Conservation (phyloP, 257 asterid species). For the Fraxinus anomala region DNA sequence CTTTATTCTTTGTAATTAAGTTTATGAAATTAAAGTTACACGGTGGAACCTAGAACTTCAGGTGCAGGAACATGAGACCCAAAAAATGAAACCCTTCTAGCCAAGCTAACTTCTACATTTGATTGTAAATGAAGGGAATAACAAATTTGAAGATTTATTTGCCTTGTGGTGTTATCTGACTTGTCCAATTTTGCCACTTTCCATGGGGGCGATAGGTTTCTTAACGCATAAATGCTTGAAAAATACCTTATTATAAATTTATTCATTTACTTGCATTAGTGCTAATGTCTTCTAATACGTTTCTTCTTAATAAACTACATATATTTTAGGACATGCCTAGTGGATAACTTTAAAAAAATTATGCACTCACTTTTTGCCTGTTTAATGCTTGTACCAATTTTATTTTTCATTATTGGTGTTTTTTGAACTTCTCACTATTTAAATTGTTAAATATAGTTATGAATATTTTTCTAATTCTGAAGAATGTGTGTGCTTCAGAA, state of each 20-base stretch:
- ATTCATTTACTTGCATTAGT: not conserved
- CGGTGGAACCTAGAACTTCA: no score
- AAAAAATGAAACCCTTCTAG: no score
- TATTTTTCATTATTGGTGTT: not conserved
- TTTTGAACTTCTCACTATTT: not conserved
- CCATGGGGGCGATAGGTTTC: not conserved
- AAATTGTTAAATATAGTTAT: not conserved
- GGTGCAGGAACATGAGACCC: no score
- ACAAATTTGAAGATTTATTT: not conserved
- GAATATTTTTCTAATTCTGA: not conserved
- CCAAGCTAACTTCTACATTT: not conserved
- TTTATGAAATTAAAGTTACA: not conserved
- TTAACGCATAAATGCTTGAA: not conserved
- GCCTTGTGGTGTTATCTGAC: not conserved
- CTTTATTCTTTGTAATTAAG: not conserved
- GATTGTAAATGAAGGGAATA: not conserved
- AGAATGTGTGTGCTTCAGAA: slow-evolving; percentile 33
- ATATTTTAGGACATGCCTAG: not conserved
- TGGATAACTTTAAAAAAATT: not conserved
- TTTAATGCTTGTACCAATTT: not conserved
- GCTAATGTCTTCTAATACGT: not conserved
- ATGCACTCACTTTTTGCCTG: not conserved
- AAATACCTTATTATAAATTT: not conserved
- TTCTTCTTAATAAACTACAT: not conserved
- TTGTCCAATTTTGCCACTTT: not conserved